Evolutionary conservation across 2,329 filamentous ascomycete genomes (phyloP).

Genomic region (Neopestalotiopsis clavispora): DNA sequence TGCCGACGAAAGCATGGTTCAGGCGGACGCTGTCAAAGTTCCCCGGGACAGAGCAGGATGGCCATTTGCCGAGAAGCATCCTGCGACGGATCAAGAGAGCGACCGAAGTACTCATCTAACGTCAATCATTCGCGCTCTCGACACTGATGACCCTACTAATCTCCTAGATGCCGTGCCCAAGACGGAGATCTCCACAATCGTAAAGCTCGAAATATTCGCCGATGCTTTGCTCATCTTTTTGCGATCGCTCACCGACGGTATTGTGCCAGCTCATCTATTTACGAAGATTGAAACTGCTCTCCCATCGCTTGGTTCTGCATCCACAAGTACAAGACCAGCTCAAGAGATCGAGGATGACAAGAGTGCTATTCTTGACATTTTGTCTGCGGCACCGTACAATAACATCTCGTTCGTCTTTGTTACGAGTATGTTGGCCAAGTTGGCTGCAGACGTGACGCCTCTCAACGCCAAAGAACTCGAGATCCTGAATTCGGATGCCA

Average conservation of each 20-base stretch:
- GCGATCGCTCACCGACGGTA: slow-evolving; percentile 74
- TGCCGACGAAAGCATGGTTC: slow-evolving; percentile 66
- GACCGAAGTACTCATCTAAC: slow-evolving; percentile 35
- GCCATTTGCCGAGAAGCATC: slow-evolving; percentile 53
- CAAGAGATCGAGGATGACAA: slow-evolving; percentile 49
- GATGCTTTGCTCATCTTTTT: slow-evolving; percentile 79
- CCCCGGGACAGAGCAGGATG: slow-evolving; percentile 60
- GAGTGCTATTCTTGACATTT: slow-evolving; percentile 69
- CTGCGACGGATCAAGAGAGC: not conserved
- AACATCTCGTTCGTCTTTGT: slow-evolving; percentile 91
- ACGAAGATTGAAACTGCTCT: slow-evolving; percentile 66
- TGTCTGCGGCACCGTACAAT: slow-evolving; percentile 75
- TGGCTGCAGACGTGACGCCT: slow-evolving; percentile 53
- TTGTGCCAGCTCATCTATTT: slow-evolving; percentile 77
- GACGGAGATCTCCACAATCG: slow-evolving; percentile 64
- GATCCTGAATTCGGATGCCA: slow-evolving; percentile 31
- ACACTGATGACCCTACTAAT: slow-evolving; percentile 61
- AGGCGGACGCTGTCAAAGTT: slow-evolving; percentile 52
- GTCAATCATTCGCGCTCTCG: slow-evolving; percentile 69
- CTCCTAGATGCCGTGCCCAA: slow-evolving; percentile 64
- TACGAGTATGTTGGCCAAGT: slow-evolving; percentile 71
- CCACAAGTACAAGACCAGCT: slow-evolving; percentile 19
- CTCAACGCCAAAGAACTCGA: slow-evolving; percentile 44
- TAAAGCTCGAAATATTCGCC: slow-evolving; percentile 76
- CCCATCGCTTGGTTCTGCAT: slow-evolving; percentile 37